A percentile compares a stretch with the other conserved stretches of the same genome.
Evolutionary conservation across 164 flowering plant species (phyloP).

Genomic region (Vitis amurensis): DNA sequence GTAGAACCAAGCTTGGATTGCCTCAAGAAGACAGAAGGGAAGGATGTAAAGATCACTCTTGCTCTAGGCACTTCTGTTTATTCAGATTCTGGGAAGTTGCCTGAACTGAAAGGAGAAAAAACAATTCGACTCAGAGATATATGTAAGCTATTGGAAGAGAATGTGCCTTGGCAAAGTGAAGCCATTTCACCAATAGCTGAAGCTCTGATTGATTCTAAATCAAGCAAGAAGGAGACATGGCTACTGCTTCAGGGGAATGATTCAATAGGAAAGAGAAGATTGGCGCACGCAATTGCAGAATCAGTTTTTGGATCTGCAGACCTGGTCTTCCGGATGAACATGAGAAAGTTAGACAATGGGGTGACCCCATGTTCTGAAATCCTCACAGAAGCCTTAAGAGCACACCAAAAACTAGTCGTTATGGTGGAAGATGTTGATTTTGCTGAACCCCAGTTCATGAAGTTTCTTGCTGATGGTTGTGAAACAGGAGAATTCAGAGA

Average conservation of each 20-base stretch:
- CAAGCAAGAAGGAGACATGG: constrained; percentile 41
- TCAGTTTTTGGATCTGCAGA: constrained; percentile 55
- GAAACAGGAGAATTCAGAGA: constrained; percentile 34
- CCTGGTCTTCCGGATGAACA: constrained; percentile 42
- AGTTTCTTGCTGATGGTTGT: constrained; percentile 37
- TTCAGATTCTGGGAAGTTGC: constrained; percentile 19
- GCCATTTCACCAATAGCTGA: constrained; percentile 46
- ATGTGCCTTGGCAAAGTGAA: constrained; percentile 71
- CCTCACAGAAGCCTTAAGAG: constrained; percentile 34
- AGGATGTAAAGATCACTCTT: constrained; percentile 68
- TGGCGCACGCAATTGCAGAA: constrained; percentile 57
- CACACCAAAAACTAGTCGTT: constrained; percentile 40
- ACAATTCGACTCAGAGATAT: constrained; percentile 19
- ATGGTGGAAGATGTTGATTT: constrained; percentile 59
- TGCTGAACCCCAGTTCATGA: constrained; percentile 47
- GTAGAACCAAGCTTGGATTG: constrained; percentile 47
- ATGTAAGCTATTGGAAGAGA: constrained; percentile 43
- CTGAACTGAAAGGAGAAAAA: constrained; percentile 10
- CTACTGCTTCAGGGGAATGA: constrained; percentile 65
- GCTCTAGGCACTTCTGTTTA: constrained; percentile 57
- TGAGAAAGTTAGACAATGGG: constrained; percentile 29
- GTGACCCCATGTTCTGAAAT: constrained; percentile 20
- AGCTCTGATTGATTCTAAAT: constrained; percentile 35
- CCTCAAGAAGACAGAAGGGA: constrained; percentile 42
- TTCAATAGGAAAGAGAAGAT: constrained; percentile 56